Evolutionary conservation across 1,284 basidiomycete species (phyloP), one percentile per base, ranked within the genome.

Genomic region (Caloboletus firmus): DNA sequence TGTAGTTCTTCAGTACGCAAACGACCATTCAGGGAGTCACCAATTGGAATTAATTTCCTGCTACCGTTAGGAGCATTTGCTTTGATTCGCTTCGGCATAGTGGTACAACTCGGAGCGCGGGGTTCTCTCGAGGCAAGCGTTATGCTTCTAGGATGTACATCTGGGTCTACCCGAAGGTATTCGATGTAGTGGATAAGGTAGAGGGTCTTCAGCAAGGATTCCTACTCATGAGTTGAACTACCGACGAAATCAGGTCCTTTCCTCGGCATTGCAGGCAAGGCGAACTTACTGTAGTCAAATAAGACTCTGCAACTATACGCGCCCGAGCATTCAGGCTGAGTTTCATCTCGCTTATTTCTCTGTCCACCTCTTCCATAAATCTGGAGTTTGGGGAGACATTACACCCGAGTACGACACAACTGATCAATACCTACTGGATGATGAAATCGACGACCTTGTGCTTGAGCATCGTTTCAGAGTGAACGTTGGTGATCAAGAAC

Each of bases 401-500:
- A 48, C 44, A 51, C 15, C 28, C 24, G 15, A 15, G 32, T 12
- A 30, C 35, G 18, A 32, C 35, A 45, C 4, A 36, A 28, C 18
- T n/a, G 13, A 6, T 3, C 45, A 7, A 49, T 57, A 67, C 75
- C 41, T 61, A 94, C 89, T 99, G 93, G 62, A 98, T 98, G 74
- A 99, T 97, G 75, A 99, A 99, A 76, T 99, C 97, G 42, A 99
- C 97, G 52, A 99, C 89, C 78, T 98, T 99, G 76, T 99, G 95
- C 77, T 99, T 99, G 63, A 98, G 79, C 95, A 99, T 97, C 3
- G 91, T 92, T 71, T 99, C 96, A 24, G 94, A 85, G 72, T 99
- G 95, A 59, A 88, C 88, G 74, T 98, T 98, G 54, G 97, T 98
- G 71, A 99, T 97, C 59, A 99, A 78, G 81, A 99, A 99, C 7